Conservation (phyloP, 2,329 filamentous ascomycete species). For the Xylariaceae sp. region DNA sequence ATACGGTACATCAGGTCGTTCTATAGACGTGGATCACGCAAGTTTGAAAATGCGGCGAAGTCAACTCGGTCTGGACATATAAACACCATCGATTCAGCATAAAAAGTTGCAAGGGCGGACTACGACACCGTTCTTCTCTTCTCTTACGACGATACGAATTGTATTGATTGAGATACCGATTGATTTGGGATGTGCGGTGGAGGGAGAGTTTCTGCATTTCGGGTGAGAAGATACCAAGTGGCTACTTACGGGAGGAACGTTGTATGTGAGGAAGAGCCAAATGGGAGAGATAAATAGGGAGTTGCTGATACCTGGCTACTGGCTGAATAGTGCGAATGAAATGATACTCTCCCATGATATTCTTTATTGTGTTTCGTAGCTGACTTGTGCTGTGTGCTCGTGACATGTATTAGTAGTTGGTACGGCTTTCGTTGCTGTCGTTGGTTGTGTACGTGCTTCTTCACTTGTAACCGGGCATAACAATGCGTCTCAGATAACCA, state of each 20-base stretch:
- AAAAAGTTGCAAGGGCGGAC: background rate
- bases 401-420: background rate
- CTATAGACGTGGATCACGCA: conserved; percentile 21
- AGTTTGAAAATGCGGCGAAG: conserved; percentile 3
- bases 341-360: background rate
- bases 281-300: background rate
- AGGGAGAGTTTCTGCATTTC: too few relatives aligned
- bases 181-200: conserved; percentile 4
- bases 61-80: too few relatives aligned
- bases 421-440: conserved; percentile 1
- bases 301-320: background rate
- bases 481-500: too few relatives aligned
- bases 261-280: background rate
- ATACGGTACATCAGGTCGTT: conserved; percentile 3
- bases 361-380: background rate
- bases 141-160: conserved; percentile 19
- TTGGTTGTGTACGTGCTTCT: background rate
- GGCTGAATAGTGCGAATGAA: background rate
- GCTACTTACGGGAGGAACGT: background rate
- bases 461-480: too few relatives aligned
- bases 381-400: too few relatives aligned
- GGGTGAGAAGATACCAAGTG: background rate
- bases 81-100: too few relatives aligned
- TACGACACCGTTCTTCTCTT: conserved; percentile 6
- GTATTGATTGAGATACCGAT: conserved; percentile 13